A percentile compares a stretch with the other conserved stretches of the same genome.
Conservation (phyloP, 306 rosid species). For the Cyamopsis tetragonoloba region DNA sequence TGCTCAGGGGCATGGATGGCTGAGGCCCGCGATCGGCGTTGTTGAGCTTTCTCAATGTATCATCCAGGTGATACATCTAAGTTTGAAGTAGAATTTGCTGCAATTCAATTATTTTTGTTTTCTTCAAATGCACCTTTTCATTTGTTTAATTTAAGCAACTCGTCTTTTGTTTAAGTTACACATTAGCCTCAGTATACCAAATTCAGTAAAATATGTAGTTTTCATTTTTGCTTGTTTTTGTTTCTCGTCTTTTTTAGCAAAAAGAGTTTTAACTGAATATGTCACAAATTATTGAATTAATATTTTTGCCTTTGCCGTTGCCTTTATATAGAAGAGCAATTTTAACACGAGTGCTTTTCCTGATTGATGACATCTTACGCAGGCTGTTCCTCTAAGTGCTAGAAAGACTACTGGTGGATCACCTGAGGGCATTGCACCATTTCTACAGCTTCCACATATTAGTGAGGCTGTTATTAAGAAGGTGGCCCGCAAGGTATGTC, state of each 20-base stretch:
- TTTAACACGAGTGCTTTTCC: conserved; percentile 9
- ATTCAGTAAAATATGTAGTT: background rate
- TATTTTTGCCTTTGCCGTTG: background rate
- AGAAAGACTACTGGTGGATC: conserved; percentile 87
- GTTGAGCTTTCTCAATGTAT: conserved; percentile 93
- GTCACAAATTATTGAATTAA: background rate
- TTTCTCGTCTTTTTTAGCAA: background rate
- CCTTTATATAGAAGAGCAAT: conserved; percentile 3
- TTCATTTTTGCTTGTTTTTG: background rate
- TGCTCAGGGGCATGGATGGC: conserved; percentile 97
- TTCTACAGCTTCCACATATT: conserved; percentile 94
- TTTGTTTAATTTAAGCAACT: background rate
- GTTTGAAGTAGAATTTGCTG: background rate
- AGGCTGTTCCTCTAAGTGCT: conserved; percentile 97
- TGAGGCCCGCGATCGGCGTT: conserved; percentile 97
- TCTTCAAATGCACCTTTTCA: background rate
- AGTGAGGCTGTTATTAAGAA: conserved; percentile 79
- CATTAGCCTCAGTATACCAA: conserved; percentile 2
- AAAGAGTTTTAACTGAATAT: background rate
- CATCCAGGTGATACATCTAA: conserved; percentile 69
- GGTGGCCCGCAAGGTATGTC: conserved; percentile 85
- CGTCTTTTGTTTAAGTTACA: background rate
- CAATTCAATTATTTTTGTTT: background rate
- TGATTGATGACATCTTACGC: conserved; percentile 26
- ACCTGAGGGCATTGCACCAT: conserved; percentile 93